Conservation (phyloP, 768 basidiomycete genomes). For the Xerocomellus amylosporus region DNA sequence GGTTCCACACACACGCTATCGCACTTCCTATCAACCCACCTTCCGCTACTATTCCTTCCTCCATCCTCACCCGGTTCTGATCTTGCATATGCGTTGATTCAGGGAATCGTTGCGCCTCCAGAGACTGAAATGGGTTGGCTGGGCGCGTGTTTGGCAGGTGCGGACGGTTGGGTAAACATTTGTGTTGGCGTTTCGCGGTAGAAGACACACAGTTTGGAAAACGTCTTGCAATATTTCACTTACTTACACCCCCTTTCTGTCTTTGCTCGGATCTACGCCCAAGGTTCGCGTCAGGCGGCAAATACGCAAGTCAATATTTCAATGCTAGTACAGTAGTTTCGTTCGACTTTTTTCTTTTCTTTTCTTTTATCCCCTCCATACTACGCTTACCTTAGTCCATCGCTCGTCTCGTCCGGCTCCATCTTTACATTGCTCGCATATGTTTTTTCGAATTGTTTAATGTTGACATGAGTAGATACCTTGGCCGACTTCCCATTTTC, state of each 20-base stretch:
- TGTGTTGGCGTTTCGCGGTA: conserved; percentile 62
- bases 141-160: conserved; percentile 86
- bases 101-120: conserved; percentile 78
- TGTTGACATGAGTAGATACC: conserved; percentile 13
- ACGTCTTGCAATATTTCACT: neutral
- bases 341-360: neutral
- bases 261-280: neutral
- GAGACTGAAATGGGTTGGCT: conserved; percentile 94
- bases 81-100: conserved; percentile 76
- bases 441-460: conserved; percentile 14
- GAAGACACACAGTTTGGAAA: neutral
- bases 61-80: conserved; percentile 42
- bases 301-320: neutral
- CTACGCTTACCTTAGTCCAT: conserved; percentile 6
- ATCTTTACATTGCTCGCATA: conserved; percentile 8
- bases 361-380: neutral
- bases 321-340: too few species aligned
- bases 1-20: conserved; percentile 72
- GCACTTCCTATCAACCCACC: conserved; percentile 62
- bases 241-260: neutral
- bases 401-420: neutral
- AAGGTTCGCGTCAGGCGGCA: neutral
- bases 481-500: neutral
- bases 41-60: conserved; percentile 77
- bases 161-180: conserved; percentile 94